Percentiles rank a stretch among this genome's conserved stretches.
Conservation (phyloP, 2,329 filamentous ascomycete species). For the Apiospora sp. region DNA sequence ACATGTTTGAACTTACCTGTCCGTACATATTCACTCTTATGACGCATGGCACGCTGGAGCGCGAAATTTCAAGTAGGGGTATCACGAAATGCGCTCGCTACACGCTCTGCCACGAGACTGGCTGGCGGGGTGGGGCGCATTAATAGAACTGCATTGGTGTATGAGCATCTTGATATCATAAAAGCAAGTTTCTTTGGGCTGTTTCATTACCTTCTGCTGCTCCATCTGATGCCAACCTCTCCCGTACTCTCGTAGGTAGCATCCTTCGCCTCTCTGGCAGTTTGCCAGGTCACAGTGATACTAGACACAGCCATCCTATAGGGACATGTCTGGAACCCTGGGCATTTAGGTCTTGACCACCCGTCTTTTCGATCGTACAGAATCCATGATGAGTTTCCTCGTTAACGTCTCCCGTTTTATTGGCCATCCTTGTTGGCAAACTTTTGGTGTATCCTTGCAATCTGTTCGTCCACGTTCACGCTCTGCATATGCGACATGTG, state of each 20-base stretch:
- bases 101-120: neutral
- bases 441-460: conserved; percentile 68
- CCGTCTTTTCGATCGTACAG: conserved; percentile 11
- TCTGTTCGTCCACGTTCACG: conserved; percentile 87
- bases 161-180: conserved; percentile 38
- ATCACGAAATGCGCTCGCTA: neutral
- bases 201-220: conserved; percentile 20
- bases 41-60: neutral
- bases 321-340: neutral
- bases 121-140: neutral
- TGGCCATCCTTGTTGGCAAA: conserved; percentile 50
- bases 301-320: neutral
- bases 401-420: neutral
- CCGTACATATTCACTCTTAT: neutral
- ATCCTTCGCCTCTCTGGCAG: neutral
- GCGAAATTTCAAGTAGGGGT: neutral
- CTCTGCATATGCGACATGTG: conserved; percentile 66
- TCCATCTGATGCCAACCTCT: neutral
- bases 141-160: conserved; percentile 34
- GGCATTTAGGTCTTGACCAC: neutral
- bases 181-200: conserved; percentile 33
- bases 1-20: conserved; percentile 2
- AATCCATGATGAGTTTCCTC: conserved; percentile 7
- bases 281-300: neutral
- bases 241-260: neutral